These are phyloP conservation scores for Lycium barbarum DNA, from an alignment of 257 asterid genomes.

Conservation along the genomic window DNA sequence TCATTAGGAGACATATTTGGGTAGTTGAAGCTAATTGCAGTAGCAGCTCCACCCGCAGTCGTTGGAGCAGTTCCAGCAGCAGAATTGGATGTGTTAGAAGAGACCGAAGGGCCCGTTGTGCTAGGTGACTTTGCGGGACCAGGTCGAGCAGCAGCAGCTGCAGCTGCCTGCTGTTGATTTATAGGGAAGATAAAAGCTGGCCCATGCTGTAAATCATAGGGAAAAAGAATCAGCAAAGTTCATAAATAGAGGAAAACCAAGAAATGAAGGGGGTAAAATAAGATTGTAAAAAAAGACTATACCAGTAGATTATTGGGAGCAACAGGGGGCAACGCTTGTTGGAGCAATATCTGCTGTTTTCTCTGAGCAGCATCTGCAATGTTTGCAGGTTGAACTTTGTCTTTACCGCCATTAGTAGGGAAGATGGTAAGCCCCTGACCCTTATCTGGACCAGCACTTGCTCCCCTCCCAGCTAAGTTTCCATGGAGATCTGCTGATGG, in stretches of 20 bases:
- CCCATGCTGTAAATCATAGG: conserved; percentile 50
- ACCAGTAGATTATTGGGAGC: conserved; percentile 80
- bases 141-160: conserved; percentile 58
- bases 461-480: conserved; percentile 50
- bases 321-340: conserved; percentile 83
- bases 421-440: conserved; percentile 49
- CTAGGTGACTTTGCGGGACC: conserved; percentile 43
- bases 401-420: conserved; percentile 62
- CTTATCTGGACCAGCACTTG: conserved; percentile 52
- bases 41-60: conserved; percentile 44
- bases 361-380: conserved; percentile 65
- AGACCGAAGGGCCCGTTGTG: conserved; percentile 35
- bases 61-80: conserved; percentile 43
- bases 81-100: conserved; percentile 48
- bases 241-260: neutral
- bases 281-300: conserved; percentile 2
- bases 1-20: conserved; percentile 77
- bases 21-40: conserved; percentile 83
- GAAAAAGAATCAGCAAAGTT: neutral
- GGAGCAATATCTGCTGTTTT: conserved; percentile 80
- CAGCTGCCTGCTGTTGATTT: conserved; percentile 80
- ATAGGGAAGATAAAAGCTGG: conserved; percentile 89
- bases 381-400: conserved; percentile 57
- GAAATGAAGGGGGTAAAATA: neutral
- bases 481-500: conserved; percentile 66